Base-by-base conservation (phyloP, 169 alveolate species). In the Plasmodium ovale region DNA sequence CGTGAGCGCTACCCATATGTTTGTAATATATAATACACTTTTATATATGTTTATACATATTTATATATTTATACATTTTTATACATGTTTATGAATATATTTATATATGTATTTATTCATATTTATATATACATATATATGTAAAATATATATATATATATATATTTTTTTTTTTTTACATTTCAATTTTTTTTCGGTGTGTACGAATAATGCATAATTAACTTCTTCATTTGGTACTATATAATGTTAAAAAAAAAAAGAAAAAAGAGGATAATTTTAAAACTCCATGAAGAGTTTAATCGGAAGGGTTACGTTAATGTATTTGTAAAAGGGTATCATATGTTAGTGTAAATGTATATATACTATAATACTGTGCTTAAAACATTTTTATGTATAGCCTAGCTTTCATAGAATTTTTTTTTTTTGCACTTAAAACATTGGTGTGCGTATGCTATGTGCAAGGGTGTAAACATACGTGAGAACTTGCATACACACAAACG, bases 191-290 rank as follows among this genome's bases (percentile, higher is more conserved):
- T 42, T 53, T 72, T 60, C 70, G 53, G 42, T 54, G 87, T 72
- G 87, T 72, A 56, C 33, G 21, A 19, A 49, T 25, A 37, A 70
- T 51, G 68, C 65, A 39, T 70, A 72, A 72, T 72, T 72, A 72
- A 29, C 58, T 31, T 60, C 23, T 54, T 54, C 54, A 25, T 33
- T 12, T 31, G 33, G 31, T 42, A 37, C 35, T 33, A 6, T 10
- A 68, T 5, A 23, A 21, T 39, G 37, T 9, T 33, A 51, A 25
- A 71, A 71, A 69, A 69, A 64, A 65, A 65, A 65, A 65, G 25
- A 33, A 42, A 69, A 42, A 69, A n/a, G 39, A n/a, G 62, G 27
- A 53, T 44, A 42, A 10, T 42, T 27, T 69, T 69, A 31, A 31
- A 64, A 33, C 44, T 64, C 7, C 33, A 44, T 16, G 27, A 64